Percentiles rank a stretch among this genome's conserved stretches.
These are phyloP conservation scores for Canavalia gladiata DNA, from an alignment of 306 rosid genomes.

Conservation along the genomic window DNA sequence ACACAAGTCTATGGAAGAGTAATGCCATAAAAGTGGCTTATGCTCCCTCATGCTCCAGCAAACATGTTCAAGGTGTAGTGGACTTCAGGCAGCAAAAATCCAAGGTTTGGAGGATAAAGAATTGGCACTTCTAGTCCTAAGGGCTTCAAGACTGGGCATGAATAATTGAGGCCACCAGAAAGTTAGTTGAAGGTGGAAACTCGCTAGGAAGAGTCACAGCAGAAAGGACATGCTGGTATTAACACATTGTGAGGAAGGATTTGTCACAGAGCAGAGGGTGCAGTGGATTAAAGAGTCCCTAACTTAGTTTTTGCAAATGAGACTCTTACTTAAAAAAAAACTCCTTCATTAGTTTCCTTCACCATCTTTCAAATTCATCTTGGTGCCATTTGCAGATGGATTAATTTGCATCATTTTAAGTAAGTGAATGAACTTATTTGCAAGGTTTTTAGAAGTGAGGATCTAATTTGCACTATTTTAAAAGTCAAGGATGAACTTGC, in stretches of 20 bases:
- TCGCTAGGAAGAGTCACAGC: background rate
- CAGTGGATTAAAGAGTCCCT: background rate
- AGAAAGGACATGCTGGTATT: background rate
- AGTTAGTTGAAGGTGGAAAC: slow-evolving; percentile 4
- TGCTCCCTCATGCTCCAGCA: background rate
- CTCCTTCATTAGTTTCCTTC: too few relatives aligned
- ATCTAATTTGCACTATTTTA: too few relatives aligned
- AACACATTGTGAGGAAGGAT: background rate
- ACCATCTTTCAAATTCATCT: too few relatives aligned
- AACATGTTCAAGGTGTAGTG: slow-evolving; percentile 25
- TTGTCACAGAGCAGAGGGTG: background rate
- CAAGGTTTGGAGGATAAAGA: background rate
- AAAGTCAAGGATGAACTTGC: too few relatives aligned
- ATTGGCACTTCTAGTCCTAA: background rate
- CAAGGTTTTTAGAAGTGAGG: too few relatives aligned
- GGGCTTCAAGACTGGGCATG: background rate
- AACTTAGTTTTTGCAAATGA: too few relatives aligned
- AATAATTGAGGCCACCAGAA: background rate
- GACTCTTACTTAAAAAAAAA: too few relatives aligned
- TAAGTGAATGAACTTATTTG: too few relatives aligned
- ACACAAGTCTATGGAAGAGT: background rate
- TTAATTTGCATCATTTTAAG: too few relatives aligned
- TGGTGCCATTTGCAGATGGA: too few relatives aligned
- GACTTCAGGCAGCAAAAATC: background rate
- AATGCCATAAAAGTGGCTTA: background rate